Percentiles rank a stretch among this genome's conserved stretches.
phyloP scores from a whole-genome alignment of 176 grass and related monocot species.

The Triticum dicoccoides region DNA sequence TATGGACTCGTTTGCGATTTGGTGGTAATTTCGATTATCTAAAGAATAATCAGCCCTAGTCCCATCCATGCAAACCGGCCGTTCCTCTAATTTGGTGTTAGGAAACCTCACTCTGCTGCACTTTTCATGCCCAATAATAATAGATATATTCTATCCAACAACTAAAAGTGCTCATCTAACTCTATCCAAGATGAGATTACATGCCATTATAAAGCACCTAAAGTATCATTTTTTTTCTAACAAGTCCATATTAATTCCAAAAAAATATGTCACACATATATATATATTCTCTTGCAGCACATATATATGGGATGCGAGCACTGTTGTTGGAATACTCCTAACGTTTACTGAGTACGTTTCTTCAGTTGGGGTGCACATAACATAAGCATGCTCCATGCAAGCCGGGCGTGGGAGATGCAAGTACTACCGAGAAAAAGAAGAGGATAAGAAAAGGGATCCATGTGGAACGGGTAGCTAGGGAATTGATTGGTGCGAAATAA shows the following conservation, averaged over 20 bases:
- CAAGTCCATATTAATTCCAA: neutral
- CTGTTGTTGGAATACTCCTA: neutral
- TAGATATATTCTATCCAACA: neutral
- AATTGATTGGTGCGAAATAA: conserved; percentile 43
- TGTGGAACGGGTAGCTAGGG: conserved; percentile 32
- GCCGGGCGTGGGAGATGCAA: neutral
- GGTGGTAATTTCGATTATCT: neutral
- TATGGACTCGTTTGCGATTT: neutral
- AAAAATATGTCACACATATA: neutral
- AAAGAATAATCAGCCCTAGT: neutral
- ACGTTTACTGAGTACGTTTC: neutral
- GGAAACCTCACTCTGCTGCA: neutral
- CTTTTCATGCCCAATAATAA: neutral
- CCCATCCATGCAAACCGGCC: neutral
- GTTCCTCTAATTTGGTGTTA: neutral
- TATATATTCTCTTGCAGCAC: neutral
- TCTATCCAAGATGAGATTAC: neutral
- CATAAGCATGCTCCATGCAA: neutral
- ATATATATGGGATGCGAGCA: neutral
- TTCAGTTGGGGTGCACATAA: neutral
- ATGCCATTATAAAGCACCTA: neutral
- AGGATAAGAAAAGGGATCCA: neutral
- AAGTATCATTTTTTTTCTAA: neutral
- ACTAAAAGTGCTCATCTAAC: neutral
- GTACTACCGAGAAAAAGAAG: neutral